A percentile compares a stretch with the other conserved stretches of the same genome.
Conservation (phyloP, 441 rosid species). For the Pelargonium australe region DNA sequence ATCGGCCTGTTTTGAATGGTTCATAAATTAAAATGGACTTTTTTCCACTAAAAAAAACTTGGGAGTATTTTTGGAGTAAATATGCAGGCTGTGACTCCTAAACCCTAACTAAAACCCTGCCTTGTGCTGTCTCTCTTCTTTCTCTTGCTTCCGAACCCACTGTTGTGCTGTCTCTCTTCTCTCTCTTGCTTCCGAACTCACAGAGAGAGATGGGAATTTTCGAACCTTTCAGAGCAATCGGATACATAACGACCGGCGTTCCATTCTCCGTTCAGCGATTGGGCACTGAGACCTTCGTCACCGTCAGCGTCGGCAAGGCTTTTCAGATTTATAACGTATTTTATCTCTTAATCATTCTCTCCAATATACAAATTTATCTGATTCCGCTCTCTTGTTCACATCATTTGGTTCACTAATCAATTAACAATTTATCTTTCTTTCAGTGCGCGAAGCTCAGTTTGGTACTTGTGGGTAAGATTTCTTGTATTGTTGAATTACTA, state of each 20-base stretch:
- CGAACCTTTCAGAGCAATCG: slow-evolving; percentile 84
- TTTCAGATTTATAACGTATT: slow-evolving; percentile 77
- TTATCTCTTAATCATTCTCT: background rate
- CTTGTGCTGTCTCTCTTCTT: too few relatives aligned
- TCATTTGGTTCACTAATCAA: background rate
- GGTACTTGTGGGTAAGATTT: slow-evolving; percentile 54
- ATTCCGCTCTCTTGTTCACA: background rate
- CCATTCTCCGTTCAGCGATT: slow-evolving; percentile 83
- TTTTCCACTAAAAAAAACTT: too few relatives aligned
- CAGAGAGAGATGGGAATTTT: slow-evolving; percentile 65
- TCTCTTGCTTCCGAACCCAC: too few relatives aligned
- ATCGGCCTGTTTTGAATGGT: too few relatives aligned
- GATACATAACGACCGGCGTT: slow-evolving; percentile 73
- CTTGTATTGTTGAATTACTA: background rate
- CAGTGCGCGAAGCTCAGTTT: slow-evolving; percentile 83
- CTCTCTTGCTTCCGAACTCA: too few relatives aligned
- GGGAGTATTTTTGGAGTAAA: too few relatives aligned
- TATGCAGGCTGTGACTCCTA: too few relatives aligned
- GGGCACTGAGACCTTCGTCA: slow-evolving; percentile 85
- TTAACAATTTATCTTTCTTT: slow-evolving; percentile 17
- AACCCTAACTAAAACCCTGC: too few relatives aligned
- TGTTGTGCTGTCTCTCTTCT: too few relatives aligned
- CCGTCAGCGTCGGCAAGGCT: slow-evolving; percentile 91
- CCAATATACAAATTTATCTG: background rate
- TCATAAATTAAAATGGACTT: too few relatives aligned